Percentiles rank a stretch among this genome's conserved stretches.
These are phyloP conservation scores for Naganishia onofrii DNA, from an alignment of 768 basidiomycete species.

Conservation along the genomic window DNA sequence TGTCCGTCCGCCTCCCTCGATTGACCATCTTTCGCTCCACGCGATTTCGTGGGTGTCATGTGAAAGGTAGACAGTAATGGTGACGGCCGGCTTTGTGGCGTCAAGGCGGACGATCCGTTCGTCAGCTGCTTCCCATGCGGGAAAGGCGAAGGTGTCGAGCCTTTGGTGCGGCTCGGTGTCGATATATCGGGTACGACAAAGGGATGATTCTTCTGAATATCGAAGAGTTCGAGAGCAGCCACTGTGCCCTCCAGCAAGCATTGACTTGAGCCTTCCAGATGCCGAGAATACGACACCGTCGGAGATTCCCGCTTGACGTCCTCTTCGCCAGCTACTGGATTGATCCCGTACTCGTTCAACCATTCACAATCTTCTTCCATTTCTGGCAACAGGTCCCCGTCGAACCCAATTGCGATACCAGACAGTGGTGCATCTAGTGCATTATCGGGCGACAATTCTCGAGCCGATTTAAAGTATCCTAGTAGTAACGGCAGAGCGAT, in stretches of 20 bases:
- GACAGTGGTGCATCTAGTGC: background rate
- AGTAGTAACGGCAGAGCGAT: slow-evolving; percentile 15
- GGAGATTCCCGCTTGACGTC: background rate
- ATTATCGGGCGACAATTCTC: slow-evolving; percentile 7
- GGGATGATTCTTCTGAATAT: slow-evolving; percentile 13
- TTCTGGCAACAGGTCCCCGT: background rate
- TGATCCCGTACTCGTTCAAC: slow-evolving; percentile 8
- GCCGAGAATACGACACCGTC: background rate
- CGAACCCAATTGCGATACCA: slow-evolving; percentile 11
- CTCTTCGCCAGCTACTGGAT: background rate
- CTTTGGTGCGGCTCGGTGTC: background rate
- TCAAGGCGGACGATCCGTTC: background rate
- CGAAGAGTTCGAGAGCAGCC: slow-evolving; percentile 14
- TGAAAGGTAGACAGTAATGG: slow-evolving; percentile 10
- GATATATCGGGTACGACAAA: slow-evolving; percentile 14
- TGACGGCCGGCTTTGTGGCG: slow-evolving; percentile 10
- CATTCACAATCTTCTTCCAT: slow-evolving; percentile 4
- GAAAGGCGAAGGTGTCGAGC: slow-evolving; percentile 15
- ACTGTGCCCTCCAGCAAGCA: slow-evolving; percentile 16
- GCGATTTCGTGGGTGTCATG: slow-evolving; percentile 5
- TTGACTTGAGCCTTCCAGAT: background rate
- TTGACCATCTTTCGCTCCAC: background rate
- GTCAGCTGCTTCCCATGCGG: background rate
- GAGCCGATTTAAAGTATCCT: slow-evolving; percentile 21
- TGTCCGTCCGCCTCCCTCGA: background rate